Conservation (phyloP, 2,329 filamentous ascomycete genomes). For the Pseudodiploospora longispora region DNA sequence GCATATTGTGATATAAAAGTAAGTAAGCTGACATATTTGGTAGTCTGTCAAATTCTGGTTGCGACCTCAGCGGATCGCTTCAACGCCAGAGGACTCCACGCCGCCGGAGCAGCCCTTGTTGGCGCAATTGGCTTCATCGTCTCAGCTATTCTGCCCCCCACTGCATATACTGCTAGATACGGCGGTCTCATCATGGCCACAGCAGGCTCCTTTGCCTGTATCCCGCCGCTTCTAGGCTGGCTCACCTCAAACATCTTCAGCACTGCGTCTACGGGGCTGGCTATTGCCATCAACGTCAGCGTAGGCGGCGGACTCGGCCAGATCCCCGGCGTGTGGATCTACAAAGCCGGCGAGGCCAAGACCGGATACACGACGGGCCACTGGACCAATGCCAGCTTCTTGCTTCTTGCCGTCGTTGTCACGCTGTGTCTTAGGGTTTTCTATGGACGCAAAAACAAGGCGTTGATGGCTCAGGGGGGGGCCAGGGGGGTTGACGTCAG, state of each 20-base stretch:
- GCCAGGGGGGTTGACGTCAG: conserved; percentile 25
- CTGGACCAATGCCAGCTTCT: conserved; percentile 54
- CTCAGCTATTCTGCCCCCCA: conserved; percentile 54
- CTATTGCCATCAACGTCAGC: conserved; percentile 62
- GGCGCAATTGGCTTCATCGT: conserved; percentile 47
- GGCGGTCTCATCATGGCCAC: conserved; percentile 61
- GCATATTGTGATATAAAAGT: not conserved
- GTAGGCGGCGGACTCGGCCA: conserved; percentile 60
- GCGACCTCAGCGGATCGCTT: conserved; percentile 57
- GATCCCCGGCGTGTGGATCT: conserved; percentile 68
- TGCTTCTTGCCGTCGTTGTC: conserved; percentile 50
- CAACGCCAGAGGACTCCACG: conserved; percentile 43
- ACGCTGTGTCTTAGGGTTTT: conserved; percentile 46
- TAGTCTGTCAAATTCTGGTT: conserved; percentile 31
- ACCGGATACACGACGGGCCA: conserved; percentile 62
- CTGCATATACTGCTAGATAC: conserved; percentile 54
- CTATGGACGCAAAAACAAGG: conserved; percentile 42
- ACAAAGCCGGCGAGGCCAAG: conserved; percentile 52
- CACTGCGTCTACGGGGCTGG: conserved; percentile 57
- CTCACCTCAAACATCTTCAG: conserved; percentile 58
- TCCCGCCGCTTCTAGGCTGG: conserved; percentile 65
- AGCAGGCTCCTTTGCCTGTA: conserved; percentile 58
- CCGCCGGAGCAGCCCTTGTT: conserved; percentile 33
- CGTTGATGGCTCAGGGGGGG: conserved; percentile 22
- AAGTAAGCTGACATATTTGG: not conserved